phyloP scores from a whole-genome alignment of 176 grass and related monocot species.

The Tillandsia fasciculata region DNA sequence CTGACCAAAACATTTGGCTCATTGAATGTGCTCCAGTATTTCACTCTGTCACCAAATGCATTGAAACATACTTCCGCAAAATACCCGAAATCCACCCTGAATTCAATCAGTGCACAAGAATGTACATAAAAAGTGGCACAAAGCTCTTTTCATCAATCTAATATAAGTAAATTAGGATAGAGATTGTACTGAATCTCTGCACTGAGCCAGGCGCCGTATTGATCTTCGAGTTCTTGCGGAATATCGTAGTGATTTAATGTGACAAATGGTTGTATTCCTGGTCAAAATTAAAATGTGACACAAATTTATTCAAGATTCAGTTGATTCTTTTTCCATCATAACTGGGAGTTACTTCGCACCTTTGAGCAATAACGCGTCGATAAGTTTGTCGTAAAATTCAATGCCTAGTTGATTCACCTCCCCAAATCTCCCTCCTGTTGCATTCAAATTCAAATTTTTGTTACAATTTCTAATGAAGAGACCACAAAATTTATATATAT shows the following conservation, averaged over 20 bases:
- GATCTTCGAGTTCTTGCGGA: constrained; percentile 50
- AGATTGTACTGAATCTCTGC: constrained; percentile 34
- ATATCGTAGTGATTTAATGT: constrained; percentile 54
- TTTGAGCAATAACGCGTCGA: constrained; percentile 44
- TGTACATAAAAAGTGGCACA: neutral
- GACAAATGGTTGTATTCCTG: constrained; percentile 73
- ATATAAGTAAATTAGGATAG: neutral
- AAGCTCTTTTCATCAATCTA: neutral
- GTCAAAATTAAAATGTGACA: neutral
- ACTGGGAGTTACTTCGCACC: constrained; percentile 9
- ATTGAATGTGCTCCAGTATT: constrained; percentile 62
- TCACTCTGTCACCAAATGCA: constrained; percentile 59
- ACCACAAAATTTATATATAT: too few relatives aligned
- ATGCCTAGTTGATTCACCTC: constrained; percentile 33
- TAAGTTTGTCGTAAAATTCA: constrained; percentile 51
- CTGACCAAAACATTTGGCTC: constrained; percentile 40
- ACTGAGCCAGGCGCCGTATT: constrained; percentile 65
- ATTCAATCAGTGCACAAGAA: neutral
- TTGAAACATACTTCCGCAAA: constrained; percentile 56
- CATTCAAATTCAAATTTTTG: neutral
- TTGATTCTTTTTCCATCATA: neutral
- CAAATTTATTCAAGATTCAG: neutral
- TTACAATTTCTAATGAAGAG: neutral
- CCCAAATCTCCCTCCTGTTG: constrained; percentile 44
- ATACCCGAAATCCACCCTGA: constrained; percentile 43